These are phyloP conservation scores for Pseudogymnoascus sp. DNA, from an alignment of 2,329 filamentous ascomycete species.

Conservation along the genomic window DNA sequence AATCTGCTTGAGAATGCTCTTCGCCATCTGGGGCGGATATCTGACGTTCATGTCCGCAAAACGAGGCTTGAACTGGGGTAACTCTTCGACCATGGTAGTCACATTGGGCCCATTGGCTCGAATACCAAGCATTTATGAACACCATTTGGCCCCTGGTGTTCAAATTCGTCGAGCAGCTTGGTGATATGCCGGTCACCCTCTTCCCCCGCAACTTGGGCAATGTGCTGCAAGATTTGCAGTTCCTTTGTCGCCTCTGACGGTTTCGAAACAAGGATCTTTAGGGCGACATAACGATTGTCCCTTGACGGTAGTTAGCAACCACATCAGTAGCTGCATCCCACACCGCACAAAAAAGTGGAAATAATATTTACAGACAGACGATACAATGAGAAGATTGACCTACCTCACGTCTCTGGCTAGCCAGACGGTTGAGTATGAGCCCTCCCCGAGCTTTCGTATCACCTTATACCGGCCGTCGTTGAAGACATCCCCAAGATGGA, in stretches of 20 bases:
- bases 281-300: constrained; percentile 11
- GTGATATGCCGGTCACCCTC: constrained; percentile 26
- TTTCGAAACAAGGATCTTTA: constrained; percentile 13
- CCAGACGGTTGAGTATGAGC: constrained; percentile 38
- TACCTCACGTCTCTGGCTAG: constrained; percentile 28
- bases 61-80: constrained; percentile 15
- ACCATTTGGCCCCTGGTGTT: constrained; percentile 35
- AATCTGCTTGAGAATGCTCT: neutral
- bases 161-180: constrained; percentile 30
- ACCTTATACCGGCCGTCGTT: constrained; percentile 33
- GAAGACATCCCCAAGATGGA: constrained; percentile 34
- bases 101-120: constrained; percentile 32
- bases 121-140: constrained; percentile 36
- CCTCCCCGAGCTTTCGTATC: constrained; percentile 37
- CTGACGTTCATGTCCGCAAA: neutral
- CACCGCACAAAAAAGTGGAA: neutral
- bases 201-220: constrained; percentile 3
- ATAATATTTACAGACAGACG: neutral
- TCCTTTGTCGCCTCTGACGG: neutral
- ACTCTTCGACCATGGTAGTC: constrained; percentile 27
- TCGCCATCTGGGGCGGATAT: neutral
- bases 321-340: neutral
- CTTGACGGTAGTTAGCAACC: neutral
- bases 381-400: neutral
- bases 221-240: neutral